Evolutionary conservation across 768 basidiomycete genomes (phyloP), one percentile per base, ranked within the genome.

Genomic region (Asterophora lycoperdoides): DNA sequence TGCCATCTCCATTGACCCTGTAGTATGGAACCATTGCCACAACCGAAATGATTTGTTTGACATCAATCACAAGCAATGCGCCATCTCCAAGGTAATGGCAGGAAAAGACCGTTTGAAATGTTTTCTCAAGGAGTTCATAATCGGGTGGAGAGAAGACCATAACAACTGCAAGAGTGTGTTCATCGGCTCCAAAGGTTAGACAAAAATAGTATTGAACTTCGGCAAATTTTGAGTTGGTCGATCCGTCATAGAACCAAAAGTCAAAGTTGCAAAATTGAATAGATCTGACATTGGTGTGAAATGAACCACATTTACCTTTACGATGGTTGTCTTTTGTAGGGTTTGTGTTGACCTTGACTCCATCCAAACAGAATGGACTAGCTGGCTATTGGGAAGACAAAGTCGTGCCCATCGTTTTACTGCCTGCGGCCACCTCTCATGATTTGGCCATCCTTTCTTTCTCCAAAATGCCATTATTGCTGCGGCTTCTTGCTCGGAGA

Each of bases 401-500:
- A n/a, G n/a, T n/a, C n/a, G n/a, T n/a, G n/a, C n/a, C n/a, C n/a
- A n/a, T n/a, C n/a, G n/a, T n/a, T n/a, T n/a, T n/a, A n/a, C n/a
- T n/a, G n/a, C n/a, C n/a, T n/a, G n/a, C n/a, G n/a, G n/a, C n/a
- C n/a, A n/a, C n/a, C n/a, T n/a, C n/a, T n/a, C n/a, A n/a, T n/a
- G n/a, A n/a, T n/a, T n/a, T n/a, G n/a, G n/a, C n/a, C n/a, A n/a
- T n/a, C n/a, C n/a, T n/a, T n/a, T n/a, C n/a, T n/a, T n/a, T 30
- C 15, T 14, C 32, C 43, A 50, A 1, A 35, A 35, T 14, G 1
- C 17, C 14, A 41, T 40, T 5, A 55, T 51, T 20, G 49, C 45
- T 23, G 17, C 13, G 4, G 41, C 49, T 29, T 55, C 46, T 1
- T 9, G 54, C 55, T 53, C 54, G 56, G 42, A 51, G 33, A 62